Evolutionary conservation across 768 basidiomycete genomes (phyloP).

Genomic region (Pleurotus citrinopileatus): DNA sequence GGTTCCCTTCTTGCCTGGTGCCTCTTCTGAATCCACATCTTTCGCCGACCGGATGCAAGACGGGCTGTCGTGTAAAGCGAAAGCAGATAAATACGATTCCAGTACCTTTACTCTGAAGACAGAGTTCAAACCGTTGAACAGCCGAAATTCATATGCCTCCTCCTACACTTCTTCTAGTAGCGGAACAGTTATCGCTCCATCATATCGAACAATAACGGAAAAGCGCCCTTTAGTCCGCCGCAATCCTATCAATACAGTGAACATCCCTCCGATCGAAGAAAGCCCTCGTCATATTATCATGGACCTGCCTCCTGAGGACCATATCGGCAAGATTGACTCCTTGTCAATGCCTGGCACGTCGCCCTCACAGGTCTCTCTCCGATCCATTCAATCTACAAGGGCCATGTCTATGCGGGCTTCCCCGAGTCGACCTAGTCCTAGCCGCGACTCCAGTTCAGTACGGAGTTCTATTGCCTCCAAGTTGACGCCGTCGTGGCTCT

Average conservation of each 20-base stretch:
- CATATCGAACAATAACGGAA: slow-evolving; percentile 35
- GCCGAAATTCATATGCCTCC: slow-evolving; percentile 39
- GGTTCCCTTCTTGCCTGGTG: slow-evolving; percentile 69
- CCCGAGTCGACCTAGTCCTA: slow-evolving; percentile 12
- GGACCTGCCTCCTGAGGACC: slow-evolving; percentile 50
- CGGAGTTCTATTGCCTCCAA: slow-evolving; percentile 51
- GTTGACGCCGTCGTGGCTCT: slow-evolving; percentile 74
- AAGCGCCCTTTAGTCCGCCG: slow-evolving; percentile 44
- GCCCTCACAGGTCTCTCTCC: slow-evolving; percentile 66
- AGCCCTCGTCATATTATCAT: slow-evolving; percentile 51
- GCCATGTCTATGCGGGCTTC: slow-evolving; percentile 43
- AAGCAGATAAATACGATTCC: slow-evolving; percentile 73
- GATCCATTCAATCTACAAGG: slow-evolving; percentile 46
- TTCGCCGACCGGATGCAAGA: slow-evolving; percentile 33
- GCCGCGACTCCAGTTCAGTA: slow-evolving; percentile 25
- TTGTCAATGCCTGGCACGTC: slow-evolving; percentile 43
- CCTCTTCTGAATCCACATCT: slow-evolving; percentile 27
- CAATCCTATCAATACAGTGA: slow-evolving; percentile 40
- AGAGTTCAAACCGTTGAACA: slow-evolving; percentile 26
- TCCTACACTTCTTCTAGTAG: slow-evolving; percentile 39
- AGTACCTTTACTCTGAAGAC: slow-evolving; percentile 60
- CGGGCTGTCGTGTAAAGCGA: slow-evolving; percentile 39
- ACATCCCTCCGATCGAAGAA: slow-evolving; percentile 68
- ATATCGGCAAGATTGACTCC: slow-evolving; percentile 23
- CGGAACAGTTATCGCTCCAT: slow-evolving; percentile 31